Base-by-base conservation (phyloP, 805 yeast genomes). In the Zygotorulaspora chibaensis region DNA sequence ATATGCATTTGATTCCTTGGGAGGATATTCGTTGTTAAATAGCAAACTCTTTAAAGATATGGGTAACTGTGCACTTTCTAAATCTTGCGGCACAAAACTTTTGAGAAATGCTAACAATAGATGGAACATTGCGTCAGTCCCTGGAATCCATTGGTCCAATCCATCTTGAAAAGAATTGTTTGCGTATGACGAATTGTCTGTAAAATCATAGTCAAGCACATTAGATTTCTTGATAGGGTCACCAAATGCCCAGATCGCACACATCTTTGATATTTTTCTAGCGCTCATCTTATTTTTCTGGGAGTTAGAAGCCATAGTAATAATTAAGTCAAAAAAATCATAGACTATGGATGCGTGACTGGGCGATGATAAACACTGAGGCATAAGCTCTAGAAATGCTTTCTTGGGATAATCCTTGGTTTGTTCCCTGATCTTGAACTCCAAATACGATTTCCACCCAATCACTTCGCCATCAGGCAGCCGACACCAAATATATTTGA, bases 311-410 rank as follows among this genome's bases (percentile, higher is more conserved):
- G 95, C 81, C 35, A 89, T 67, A 9, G 88, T 75, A 9, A 87
- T 85, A 36, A 90, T 67, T 29, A 89, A 72, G 59, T 89, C 96
- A 56, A 88, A 76, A 57, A 88, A 90, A 61, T 87, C 95, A 62
- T 86, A 87, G 3, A 87, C 91, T 3, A 90, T 87, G 1, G 93
- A 83, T 0, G 96, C 95, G 66, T 88, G 96, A 4, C 91, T 83
- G 2, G 93, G 87, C 0, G 93, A 82, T 2, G 84, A 76, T 17
- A 87, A 71, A 64, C 95, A 85, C 50, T 80, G 81, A 1, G 96
- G 96, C 87, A 89, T 85, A 46, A 84, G 77, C 41, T 83, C 83
- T 36, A 86, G 66, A 59, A 89, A 89, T 0, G 96, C 87, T 50
- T 76, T 77, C 54, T 77, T 75, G 1, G 93, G 89, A 58, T 72